These are phyloP conservation scores for Hibiscus syriacus DNA, from an alignment of 345 rosid species.

Conservation along the genomic window DNA sequence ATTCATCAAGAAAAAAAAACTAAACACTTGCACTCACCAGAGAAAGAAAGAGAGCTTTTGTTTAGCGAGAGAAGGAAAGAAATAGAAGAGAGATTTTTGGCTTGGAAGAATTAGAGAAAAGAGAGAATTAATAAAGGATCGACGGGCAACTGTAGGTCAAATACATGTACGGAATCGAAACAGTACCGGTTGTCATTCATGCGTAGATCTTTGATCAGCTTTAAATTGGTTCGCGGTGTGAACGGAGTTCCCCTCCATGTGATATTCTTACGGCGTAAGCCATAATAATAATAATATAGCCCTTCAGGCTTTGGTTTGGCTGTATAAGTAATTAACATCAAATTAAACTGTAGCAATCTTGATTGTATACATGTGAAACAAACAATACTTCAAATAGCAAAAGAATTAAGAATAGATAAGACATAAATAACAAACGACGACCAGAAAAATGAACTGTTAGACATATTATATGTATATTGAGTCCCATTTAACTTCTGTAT, in stretches of 20 bases:
- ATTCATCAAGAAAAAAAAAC: slow-evolving; percentile 17
- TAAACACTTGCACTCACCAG: neutral
- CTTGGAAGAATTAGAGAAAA: neutral
- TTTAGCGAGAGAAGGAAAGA: slow-evolving; percentile 6
- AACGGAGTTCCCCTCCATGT: slow-evolving; percentile 26
- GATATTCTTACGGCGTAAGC: slow-evolving; percentile 31
- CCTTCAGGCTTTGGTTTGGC: neutral
- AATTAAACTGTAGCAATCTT: neutral
- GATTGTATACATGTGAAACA: neutral
- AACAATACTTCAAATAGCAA: neutral
- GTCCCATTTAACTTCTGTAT: too few relatives aligned
- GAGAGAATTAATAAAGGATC: neutral
- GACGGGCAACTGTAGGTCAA: slow-evolving; percentile 59
- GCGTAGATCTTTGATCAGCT: slow-evolving; percentile 26
- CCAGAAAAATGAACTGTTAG: too few relatives aligned
- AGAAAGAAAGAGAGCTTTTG: neutral
- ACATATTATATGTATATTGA: too few relatives aligned
- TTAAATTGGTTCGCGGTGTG: slow-evolving; percentile 36
- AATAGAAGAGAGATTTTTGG: slow-evolving; percentile 15
- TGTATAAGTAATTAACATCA: neutral
- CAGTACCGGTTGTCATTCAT: slow-evolving; percentile 39
- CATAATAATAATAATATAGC: too few relatives aligned
- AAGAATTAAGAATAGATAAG: too few relatives aligned
- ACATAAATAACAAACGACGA: too few relatives aligned
- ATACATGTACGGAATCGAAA: slow-evolving; percentile 27